phyloP scores from a whole-genome alignment of 2,329 filamentous ascomycete genomes.

The Fonsecaea erecta region DNA sequence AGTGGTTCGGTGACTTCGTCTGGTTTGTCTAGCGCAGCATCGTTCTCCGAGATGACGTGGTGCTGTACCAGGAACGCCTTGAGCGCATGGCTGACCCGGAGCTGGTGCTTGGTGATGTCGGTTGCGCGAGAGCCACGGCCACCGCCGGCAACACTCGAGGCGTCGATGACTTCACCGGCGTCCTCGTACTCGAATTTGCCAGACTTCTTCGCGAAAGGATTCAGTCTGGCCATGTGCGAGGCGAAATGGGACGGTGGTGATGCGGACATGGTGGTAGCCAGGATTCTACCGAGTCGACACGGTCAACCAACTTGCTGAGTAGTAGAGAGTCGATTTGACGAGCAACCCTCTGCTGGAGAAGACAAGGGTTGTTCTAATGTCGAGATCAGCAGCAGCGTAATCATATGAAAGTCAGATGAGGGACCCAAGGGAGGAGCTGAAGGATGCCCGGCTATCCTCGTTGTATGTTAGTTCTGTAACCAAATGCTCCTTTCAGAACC shows the following conservation, averaged over 20 bases:
- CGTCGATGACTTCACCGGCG: conserved; percentile 33
- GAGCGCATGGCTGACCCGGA: conserved; percentile 32
- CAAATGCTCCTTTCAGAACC: neutral
- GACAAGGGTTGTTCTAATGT: neutral
- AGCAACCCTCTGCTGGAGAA: no score
- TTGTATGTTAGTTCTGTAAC: neutral
- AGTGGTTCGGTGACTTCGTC: conserved; percentile 24
- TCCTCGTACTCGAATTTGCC: conserved; percentile 34
- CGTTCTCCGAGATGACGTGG: conserved; percentile 29
- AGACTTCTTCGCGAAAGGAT: conserved; percentile 29
- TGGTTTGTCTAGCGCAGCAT: conserved; percentile 27
- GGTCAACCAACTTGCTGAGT: no score
- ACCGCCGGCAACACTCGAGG: conserved; percentile 33
- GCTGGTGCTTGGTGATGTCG: conserved; percentile 31
- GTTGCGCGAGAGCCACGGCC: conserved; percentile 29
- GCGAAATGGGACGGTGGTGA: conserved; percentile 12
- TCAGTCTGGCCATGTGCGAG: conserved; percentile 32
- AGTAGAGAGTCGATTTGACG: neutral
- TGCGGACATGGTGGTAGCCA: neutral
- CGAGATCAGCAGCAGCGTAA: neutral
- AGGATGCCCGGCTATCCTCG: neutral
- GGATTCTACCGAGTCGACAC: no score
- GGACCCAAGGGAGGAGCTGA: neutral
- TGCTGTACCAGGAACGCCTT: conserved; percentile 33
- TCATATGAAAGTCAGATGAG: neutral